Evolutionary conservation across 345 rosid species (phyloP), one percentile per base, ranked within the genome.

Genomic region (Citrus mangshanensis): DNA sequence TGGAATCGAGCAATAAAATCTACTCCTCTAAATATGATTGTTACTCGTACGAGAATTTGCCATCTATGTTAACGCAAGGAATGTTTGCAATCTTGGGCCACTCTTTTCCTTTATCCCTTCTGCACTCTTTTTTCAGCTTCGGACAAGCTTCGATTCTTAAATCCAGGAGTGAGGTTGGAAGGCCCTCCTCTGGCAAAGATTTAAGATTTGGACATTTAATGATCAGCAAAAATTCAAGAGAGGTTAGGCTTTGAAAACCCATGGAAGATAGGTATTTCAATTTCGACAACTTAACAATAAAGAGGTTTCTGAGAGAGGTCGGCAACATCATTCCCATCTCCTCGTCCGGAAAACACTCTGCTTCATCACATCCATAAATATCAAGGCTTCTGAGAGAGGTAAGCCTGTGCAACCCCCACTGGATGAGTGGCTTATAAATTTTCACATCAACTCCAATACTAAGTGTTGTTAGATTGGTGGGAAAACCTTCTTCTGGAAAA

Each of bases 371-470:
- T 46, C 51, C 18, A 13, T 3, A 12, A 12, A 46, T 46, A 12
- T 10, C 4, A 3, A 42, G 49, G 49, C 49, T 42, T 10, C 49
- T 42, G 13, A 42, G 49, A 42, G 49, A 42, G 49, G 49, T 42
- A 42, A 42, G 49, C 65, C 65, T 61, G 65, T 61, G 34, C 65
- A 61, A 61, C 65, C 65, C 60, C 67, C 55, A 73, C 54, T 73
- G 54, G 8, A 62, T 24, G 14, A 74, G 25, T 25, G 68, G 7
- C 49, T 74, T 25, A 38, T 40, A 24, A 7, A 24, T 24, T 24
- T 74, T 74, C 37, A 6, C 8, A 74, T 28, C 18, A 24, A 1
- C 5, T 46, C 16, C 18, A 60, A 74, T n/a, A 46, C 51, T 46
- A 46, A 42, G 51, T 13, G 18, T 0, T 0, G 4, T 42, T 46